Evolutionary conservation across 441 rosid genomes (phyloP).

Genomic region (Raphanus hybrid): DNA sequence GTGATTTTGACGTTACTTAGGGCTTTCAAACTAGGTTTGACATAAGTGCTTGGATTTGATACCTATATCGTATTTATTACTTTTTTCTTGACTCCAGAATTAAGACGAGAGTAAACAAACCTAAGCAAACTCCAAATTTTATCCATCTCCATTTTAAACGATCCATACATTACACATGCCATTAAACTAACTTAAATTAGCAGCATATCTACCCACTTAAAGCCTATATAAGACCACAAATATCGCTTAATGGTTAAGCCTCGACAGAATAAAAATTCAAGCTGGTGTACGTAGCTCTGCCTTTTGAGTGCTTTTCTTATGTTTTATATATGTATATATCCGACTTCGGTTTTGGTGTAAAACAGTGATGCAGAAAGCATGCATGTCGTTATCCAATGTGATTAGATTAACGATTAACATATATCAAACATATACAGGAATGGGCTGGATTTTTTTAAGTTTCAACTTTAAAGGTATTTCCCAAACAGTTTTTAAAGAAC

Average conservation of each 20-base stretch:
- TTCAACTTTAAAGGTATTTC: not conserved
- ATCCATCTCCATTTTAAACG: slow-evolving; percentile 24
- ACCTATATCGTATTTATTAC: slow-evolving; percentile 26
- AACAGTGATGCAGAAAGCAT: not conserved
- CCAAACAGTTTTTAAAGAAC: not conserved
- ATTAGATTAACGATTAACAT: not conserved
- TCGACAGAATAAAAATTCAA: slow-evolving; percentile 9
- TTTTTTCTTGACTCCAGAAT: slow-evolving; percentile 22
- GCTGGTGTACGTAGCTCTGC: slow-evolving; percentile 20
- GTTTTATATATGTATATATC: not conserved
- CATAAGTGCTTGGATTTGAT: slow-evolving; percentile 33
- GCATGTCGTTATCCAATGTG: not conserved
- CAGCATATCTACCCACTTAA: slow-evolving; percentile 7
- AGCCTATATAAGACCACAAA: not conserved
- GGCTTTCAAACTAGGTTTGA: slow-evolving; percentile 34
- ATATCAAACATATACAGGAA: slow-evolving; percentile 2
- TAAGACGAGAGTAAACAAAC: slow-evolving; percentile 25
- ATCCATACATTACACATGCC: slow-evolving; percentile 27
- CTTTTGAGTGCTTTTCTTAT: not conserved
- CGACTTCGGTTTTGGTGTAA: not conserved
- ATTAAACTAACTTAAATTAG: slow-evolving; percentile 15
- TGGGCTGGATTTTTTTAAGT: not conserved
- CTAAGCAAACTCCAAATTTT: slow-evolving; percentile 26
- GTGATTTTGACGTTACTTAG: slow-evolving; percentile 12
- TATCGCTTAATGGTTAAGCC: slow-evolving; percentile 27